Evolutionary conservation across 129 eudicot species (phyloP).

Genomic region (Pseudognaphalium luteoalbum): DNA sequence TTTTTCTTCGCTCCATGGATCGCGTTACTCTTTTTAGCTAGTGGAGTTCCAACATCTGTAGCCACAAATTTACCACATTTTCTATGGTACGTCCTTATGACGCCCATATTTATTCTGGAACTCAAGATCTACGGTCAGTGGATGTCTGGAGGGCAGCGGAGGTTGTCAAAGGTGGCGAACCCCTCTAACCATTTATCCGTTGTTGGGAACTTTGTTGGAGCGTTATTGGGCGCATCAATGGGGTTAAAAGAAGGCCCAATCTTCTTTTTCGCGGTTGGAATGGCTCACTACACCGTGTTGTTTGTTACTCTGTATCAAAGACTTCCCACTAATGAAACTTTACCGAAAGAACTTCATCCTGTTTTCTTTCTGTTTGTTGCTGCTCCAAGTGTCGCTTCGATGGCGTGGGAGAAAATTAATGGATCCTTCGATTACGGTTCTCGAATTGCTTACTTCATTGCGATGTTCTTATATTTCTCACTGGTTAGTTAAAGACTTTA

Average conservation of each 20-base stretch:
- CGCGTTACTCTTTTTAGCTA: slow-evolving; percentile 55
- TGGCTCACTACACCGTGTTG: slow-evolving; percentile 74
- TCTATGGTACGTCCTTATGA: slow-evolving; percentile 72
- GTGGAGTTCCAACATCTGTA: slow-evolving; percentile 57
- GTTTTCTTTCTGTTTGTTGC: slow-evolving; percentile 84
- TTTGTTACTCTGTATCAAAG: slow-evolving; percentile 81
- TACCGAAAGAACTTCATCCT: slow-evolving; percentile 82
- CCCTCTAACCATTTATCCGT: slow-evolving; percentile 73
- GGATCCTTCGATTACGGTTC: slow-evolving; percentile 70
- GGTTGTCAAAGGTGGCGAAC: slow-evolving; percentile 81
- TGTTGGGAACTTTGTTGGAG: slow-evolving; percentile 80
- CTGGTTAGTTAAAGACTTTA: slow-evolving; percentile 31
- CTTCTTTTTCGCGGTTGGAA: slow-evolving; percentile 75
- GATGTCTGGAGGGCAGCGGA: slow-evolving; percentile 90
- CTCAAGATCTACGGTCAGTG: slow-evolving; percentile 84
- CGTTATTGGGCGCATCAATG: slow-evolving; percentile 71
- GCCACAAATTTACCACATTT: slow-evolving; percentile 36
- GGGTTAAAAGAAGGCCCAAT: slow-evolving; percentile 86
- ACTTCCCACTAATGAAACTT: slow-evolving; percentile 80
- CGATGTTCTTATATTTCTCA: slow-evolving; percentile 74
- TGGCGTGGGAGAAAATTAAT: slow-evolving; percentile 77
- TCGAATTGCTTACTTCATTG: slow-evolving; percentile 66
- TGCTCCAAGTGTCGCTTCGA: slow-evolving; percentile 83
- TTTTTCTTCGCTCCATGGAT: slow-evolving; percentile 86
- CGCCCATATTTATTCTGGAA: slow-evolving; percentile 61